These are phyloP conservation scores for Eruca vesicaria DNA, from an alignment of 441 rosid genomes.

Conservation along the genomic window DNA sequence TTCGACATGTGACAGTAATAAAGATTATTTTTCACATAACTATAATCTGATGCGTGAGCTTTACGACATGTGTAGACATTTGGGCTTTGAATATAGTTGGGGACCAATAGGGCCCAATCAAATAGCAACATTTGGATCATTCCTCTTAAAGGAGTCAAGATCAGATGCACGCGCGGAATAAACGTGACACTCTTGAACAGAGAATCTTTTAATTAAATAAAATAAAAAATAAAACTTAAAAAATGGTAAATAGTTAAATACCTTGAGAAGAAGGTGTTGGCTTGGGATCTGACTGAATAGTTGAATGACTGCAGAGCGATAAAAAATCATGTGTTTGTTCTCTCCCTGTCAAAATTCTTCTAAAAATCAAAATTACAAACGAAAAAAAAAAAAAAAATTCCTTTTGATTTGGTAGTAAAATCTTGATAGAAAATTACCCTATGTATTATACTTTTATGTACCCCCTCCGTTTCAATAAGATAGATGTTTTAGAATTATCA, in stretches of 20 bases:
- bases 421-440: background rate
- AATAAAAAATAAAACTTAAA: background rate
- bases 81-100: constrained; percentile 27
- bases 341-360: constrained; percentile 62
- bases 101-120: constrained; percentile 41
- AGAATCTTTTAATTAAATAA: constrained; percentile 12
- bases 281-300: constrained; percentile 70
- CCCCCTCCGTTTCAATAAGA: too few species aligned
- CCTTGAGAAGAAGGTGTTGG: constrained; percentile 61
- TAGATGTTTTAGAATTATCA: too few species aligned
- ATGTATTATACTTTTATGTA: too few species aligned
- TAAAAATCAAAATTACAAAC: constrained; percentile 38
- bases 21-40: background rate
- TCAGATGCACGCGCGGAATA: constrained; percentile 62
- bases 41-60: background rate
- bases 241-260: constrained; percentile 24
- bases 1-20: background rate
- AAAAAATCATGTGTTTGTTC: constrained; percentile 86
- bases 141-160: constrained; percentile 25
- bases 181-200: constrained; percentile 32
- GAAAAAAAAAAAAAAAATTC: background rate
- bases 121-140: constrained; percentile 49
- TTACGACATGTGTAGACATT: constrained; percentile 19
- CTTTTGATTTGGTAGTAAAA: background rate
- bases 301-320: constrained; percentile 76